Evolutionary conservation across 2,329 filamentous ascomycete genomes (phyloP).

Genomic region (Fusarium tupiense): DNA sequence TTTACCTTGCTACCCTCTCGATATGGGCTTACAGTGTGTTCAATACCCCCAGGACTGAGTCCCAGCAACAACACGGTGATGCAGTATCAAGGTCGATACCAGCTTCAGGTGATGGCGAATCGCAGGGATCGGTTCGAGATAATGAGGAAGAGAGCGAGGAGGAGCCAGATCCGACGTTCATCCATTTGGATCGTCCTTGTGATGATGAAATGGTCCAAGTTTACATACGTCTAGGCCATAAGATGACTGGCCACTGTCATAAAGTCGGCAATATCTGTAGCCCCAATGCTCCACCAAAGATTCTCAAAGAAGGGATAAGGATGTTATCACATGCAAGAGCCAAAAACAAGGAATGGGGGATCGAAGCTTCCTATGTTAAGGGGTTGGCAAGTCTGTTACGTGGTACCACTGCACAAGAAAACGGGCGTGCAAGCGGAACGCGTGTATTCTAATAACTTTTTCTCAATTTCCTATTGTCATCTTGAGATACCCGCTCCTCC

Average conservation of each 20-base stretch:
- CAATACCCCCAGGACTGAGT: neutral
- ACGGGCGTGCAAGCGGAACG: neutral
- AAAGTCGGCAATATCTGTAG: slow-evolving; percentile 27
- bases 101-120: no score
- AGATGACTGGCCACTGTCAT: slow-evolving; percentile 22
- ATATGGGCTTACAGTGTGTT: slow-evolving; percentile 30
- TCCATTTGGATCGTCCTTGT: slow-evolving; percentile 30
- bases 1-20: slow-evolving; percentile 24
- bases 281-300: slow-evolving; percentile 12
- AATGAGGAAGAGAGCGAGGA: neutral
- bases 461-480: neutral
- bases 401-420: neutral
- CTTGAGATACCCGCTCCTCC: neutral
- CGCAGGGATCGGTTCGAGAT: neutral
- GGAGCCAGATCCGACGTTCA: slow-evolving; percentile 22
- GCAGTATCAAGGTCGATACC: neutral
- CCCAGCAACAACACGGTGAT: neutral
- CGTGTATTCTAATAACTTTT: neutral
- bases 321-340: slow-evolving; percentile 5
- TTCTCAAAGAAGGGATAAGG: slow-evolving; percentile 27
- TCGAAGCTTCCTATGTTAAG: slow-evolving; percentile 1
- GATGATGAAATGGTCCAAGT: slow-evolving; percentile 35
- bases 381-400: slow-evolving; percentile 1
- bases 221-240: slow-evolving; percentile 28
- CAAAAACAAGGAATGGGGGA: slow-evolving; percentile 9